Evolutionary conservation across 257 asterid species (phyloP), one percentile per base, ranked within the genome.

Genomic region (Primulina huaijiensis): DNA sequence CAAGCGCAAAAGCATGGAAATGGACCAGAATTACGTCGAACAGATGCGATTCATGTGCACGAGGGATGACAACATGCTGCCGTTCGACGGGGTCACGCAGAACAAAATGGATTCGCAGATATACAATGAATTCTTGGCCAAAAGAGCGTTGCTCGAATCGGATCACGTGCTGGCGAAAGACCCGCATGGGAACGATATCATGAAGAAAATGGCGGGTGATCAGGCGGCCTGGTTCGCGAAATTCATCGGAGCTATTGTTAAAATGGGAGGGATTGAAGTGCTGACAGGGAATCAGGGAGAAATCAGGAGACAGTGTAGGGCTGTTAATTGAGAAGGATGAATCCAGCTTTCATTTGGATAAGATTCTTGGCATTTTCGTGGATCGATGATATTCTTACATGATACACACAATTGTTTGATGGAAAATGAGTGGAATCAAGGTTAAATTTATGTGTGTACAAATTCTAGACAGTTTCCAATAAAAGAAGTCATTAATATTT

Each of bases 271-370:
- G 62, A 29, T 74, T 7, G 85, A 78, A 25, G 90, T 85, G 67
- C 89, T 85, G 25, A 78, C 86, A 0, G 91, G 91, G 33, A 59
- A 83, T 50, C 75, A 81, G 53, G 91, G 91, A 60, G 82, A 89
- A 59, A 76, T 89, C 76, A 80, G 91, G 83, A 85, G 65, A 76
- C 85, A 85, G 56, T 89, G 94, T 75, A 81, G 77, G 67, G 71
- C 68, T 69, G 87, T 84, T 38, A 88, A 86, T 74, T 62, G 31
- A 77, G n/a, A n/a, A n/a, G n/a, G n/a, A n/a, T n/a, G n/a, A n/a
- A n/a, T n/a, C n/a, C n/a, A n/a, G n/a, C n/a, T n/a, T n/a, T n/a
- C n/a, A n/a, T n/a, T n/a, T n/a, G n/a, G n/a, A n/a, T n/a, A n/a
- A n/a, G n/a, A n/a, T n/a, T n/a, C n/a, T n/a, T n/a, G n/a, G n/a